Evolutionary conservation across 2,329 filamentous ascomycete species (phyloP), one percentile per base, ranked within the genome.

Genomic region (Trichoderma koningii): DNA sequence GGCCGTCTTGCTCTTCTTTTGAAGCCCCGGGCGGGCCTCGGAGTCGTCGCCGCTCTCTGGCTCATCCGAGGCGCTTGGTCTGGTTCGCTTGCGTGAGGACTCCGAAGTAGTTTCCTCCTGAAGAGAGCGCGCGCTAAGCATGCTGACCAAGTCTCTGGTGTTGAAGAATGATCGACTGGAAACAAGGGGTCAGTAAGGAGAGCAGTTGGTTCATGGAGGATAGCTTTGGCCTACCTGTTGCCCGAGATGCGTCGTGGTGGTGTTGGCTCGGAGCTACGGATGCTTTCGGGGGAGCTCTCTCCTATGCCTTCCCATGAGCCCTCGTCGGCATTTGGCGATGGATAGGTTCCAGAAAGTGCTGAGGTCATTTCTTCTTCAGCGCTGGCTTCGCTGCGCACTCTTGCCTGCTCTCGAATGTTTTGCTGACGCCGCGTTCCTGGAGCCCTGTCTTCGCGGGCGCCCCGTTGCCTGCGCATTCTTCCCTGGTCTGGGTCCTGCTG

Each of bases 11-110:
- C 15, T 52, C 68, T 72, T 60, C 68, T 73, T 65, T 66, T 73
- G 61, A 52, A 68, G 30, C 62, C 75, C 72, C 15, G 53, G 63
- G 42, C 76, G 74, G 4, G 68, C 71, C 56, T 77, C 70, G 63
- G 76, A 77, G 1, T 28, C 12, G 41, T 71, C 70, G 7, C 70
- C 71, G 3, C 70, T 68, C 0, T 75, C 72, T 2, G 52, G 30
- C 0, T 64, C 56, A 2, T 42, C 14, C 10, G 15, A 15, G 10
- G 19, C 23, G 19, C 23, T 45, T 9, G n/a, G n/a, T 17, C 6
- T 51, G 34, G 42, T 17, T 21, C 41, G 41, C 51, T n/a, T 48
- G 23, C 21, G 60, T 9, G 60, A 38, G 5, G 42, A n/a, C 15
- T 23, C 21, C 4, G 41, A 34, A 15, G 6, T 1, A 7, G 44